These are phyloP conservation scores for Acanthamoeba quina DNA, from an alignment of 208 protist genomes.

Conservation along the genomic window DNA sequence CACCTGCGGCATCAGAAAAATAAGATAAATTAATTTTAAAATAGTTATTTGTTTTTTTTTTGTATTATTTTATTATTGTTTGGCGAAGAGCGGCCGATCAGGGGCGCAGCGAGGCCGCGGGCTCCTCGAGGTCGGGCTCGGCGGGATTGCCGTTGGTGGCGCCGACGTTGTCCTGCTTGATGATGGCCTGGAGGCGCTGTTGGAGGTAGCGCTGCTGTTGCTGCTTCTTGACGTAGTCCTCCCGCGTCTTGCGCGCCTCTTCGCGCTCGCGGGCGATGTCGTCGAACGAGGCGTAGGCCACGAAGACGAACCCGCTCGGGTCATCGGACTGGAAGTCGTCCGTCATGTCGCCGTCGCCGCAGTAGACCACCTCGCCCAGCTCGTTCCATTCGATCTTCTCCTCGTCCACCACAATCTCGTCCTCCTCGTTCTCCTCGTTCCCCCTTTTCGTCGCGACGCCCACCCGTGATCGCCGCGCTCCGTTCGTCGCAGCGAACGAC, in stretches of 20 bases:
- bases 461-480: neutral
- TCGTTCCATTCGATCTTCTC: conserved; percentile 30
- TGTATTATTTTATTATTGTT: too few relatives aligned
- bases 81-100: too few relatives aligned
- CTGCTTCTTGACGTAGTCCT: conserved; percentile 45
- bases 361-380: conserved; percentile 53
- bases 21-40: too few relatives aligned
- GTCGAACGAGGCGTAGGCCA: conserved; percentile 27
- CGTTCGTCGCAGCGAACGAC: conserved; percentile 1
- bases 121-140: too few relatives aligned
- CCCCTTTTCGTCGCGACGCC: neutral
- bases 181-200: conserved; percentile 27
- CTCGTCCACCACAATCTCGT: conserved; percentile 29
- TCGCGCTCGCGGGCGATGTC: conserved; percentile 27
- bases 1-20: too few relatives aligned
- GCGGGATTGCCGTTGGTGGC: neutral
- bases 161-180: neutral
- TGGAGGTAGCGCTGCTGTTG: conserved; percentile 32
- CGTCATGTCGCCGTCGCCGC: conserved; percentile 49
- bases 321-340: conserved; percentile 35
- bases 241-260: conserved; percentile 37
- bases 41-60: too few relatives aligned
- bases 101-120: too few relatives aligned
- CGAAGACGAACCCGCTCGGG: conserved; percentile 40
- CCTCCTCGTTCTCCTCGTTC: neutral